Evolutionary conservation across 352 stramenopile genomes (phyloP), one percentile per base, ranked within the genome.

Genomic region (Phytophthora lateralis): DNA sequence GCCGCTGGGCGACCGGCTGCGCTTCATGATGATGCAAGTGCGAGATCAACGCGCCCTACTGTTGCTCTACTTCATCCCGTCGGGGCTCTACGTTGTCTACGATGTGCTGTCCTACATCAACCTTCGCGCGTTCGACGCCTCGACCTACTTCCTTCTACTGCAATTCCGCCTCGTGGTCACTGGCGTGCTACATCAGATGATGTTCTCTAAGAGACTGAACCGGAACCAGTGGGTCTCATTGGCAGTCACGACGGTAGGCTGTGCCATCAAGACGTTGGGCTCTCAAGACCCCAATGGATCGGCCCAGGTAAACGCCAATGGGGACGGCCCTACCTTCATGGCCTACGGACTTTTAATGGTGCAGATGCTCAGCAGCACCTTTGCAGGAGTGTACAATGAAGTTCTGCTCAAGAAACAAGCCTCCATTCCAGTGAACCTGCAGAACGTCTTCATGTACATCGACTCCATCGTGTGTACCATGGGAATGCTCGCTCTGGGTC

Each of bases 371-470:
- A 90, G 80, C 58, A 89, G 78, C 41, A 92, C 85, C 10, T 93
- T 93, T 63, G 85, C 82, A 1, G 82, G 82, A 6, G 85, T 93
- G 10, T 93, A 93, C 81, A 93, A 91, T 63, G 85, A 93, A 73
- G 73, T 87, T 57, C 60, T 93, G 38, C 76, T 93, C 26, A 93
- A 93, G 71, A 89, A 87, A 30, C 78, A 91, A 56, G 49, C 71
- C 34, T 70, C 76, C 56, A 90, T 91, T 52, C 60, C 82, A 12
- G 58, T 90, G 42, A 91, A 93, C 55, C 59, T 93, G 45, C 85
- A 93, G 62, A 93, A 93, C 51, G 79, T 91, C 47, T 90, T 91
- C 62, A 93, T 93, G 85, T 93, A 93, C 68, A 51, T 86, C 37
- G 80, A 93, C 73, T 93, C 85, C 45, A 89, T 92, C 49, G 47